phyloP scores from a whole-genome alignment of 495 filamentous ascomycete species.

The Annulohypoxylon bovei region DNA sequence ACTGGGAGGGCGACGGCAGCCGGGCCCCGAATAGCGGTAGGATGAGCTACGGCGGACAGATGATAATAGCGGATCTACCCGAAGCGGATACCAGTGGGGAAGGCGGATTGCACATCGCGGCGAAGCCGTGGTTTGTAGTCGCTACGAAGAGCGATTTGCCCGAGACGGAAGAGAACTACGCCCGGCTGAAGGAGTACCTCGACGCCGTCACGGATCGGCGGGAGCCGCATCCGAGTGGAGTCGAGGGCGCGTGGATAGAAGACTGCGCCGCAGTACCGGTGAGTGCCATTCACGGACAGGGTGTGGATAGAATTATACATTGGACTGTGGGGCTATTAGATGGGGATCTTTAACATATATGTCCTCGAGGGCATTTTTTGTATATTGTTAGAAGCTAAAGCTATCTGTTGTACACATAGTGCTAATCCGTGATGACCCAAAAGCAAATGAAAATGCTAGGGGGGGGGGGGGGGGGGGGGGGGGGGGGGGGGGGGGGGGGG shows the following conservation, averaged over 20 bases:
- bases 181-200: slow-evolving; percentile 72
- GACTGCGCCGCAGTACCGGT: slow-evolving; percentile 79
- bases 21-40: not conserved
- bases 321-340: slow-evolving; percentile 81
- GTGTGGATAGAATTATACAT: slow-evolving; percentile 79
- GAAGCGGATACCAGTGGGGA: slow-evolving; percentile 37
- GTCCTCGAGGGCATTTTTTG: slow-evolving; percentile 3
- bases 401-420: slow-evolving; percentile 16
- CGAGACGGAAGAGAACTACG: slow-evolving; percentile 80
- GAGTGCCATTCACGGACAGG: slow-evolving; percentile 86
- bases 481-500: too few species aligned
- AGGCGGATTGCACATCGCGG: slow-evolving; percentile 70
- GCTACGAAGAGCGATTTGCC: slow-evolving; percentile 93
- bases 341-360: slow-evolving; percentile 4
- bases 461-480: too few species aligned
- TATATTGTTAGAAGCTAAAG: slow-evolving; percentile 4
- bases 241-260: slow-evolving; percentile 72
- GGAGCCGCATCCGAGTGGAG: slow-evolving; percentile 74
- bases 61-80: slow-evolving; percentile 51
- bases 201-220: slow-evolving; percentile 65
- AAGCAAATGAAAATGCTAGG: slow-evolving; percentile 8
- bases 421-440: not conserved
- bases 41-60: slow-evolving; percentile 29
- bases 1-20: slow-evolving; percentile 51
- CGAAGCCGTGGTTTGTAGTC: slow-evolving; percentile 96